Evolutionary conservation across 148 eudicot species (phyloP).

Genomic region (Rhododendron simsii): DNA sequence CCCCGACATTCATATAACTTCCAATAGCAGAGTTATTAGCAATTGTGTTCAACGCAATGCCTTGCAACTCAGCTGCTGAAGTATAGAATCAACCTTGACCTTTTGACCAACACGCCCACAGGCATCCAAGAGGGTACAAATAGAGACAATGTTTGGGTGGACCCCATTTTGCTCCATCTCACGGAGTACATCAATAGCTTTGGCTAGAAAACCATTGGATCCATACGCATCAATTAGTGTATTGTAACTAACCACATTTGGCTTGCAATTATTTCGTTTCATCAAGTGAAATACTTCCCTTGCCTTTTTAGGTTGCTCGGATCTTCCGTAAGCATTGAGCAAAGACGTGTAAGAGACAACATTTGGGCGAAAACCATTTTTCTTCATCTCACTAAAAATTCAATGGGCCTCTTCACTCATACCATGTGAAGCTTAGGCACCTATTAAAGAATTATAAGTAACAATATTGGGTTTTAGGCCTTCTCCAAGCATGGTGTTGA

Average conservation of each 20-base stretch:
- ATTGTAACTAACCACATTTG: conserved; percentile 80
- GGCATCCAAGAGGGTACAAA: conserved; percentile 79
- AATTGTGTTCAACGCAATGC: conserved; percentile 61
- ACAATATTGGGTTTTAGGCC: conserved; percentile 79
- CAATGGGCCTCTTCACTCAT: conserved; percentile 61
- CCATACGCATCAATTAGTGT: conserved; percentile 92
- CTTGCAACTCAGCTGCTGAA: conserved; percentile 72
- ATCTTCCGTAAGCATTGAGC: conserved; percentile 89
- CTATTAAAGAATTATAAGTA: conserved; percentile 72
- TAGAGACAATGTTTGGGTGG: conserved; percentile 83
- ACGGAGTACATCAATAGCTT: conserved; percentile 73
- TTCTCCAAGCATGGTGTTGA: conserved; percentile 74
- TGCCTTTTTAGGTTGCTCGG: conserved; percentile 78
- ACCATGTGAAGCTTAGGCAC: conserved; percentile 80
- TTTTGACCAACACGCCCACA: conserved; percentile 80
- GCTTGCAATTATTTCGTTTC: conserved; percentile 59
- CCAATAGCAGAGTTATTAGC: conserved; percentile 87
- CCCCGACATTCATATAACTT: conserved; percentile 85
- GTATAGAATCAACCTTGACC: conserved; percentile 78
- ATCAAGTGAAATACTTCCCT: conserved; percentile 60
- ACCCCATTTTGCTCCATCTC: conserved; percentile 81
- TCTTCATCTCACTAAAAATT: conserved; percentile 63
- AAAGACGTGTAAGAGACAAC: conserved; percentile 83
- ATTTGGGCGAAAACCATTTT: conserved; percentile 59
- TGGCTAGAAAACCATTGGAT: conserved; percentile 65